Percentiles rank a stretch among this genome's conserved stretches.
Conservation (phyloP, 2,329 filamentous ascomycete species). For the Trichoderma semiorbis region DNA sequence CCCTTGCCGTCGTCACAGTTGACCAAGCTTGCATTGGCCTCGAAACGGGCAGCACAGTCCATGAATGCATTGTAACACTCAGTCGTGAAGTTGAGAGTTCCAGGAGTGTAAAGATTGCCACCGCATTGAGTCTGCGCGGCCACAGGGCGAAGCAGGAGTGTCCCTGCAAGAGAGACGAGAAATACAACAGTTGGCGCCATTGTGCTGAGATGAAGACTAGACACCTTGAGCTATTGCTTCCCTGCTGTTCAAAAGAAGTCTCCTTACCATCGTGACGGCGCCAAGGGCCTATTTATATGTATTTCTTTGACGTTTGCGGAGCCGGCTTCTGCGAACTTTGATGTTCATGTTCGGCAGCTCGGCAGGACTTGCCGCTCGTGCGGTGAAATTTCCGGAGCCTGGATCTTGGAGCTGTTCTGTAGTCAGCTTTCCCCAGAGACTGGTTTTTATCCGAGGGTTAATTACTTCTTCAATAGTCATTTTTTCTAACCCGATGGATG, state of each 20-base stretch:
- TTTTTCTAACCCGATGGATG: neutral
- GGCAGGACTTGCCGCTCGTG: neutral
- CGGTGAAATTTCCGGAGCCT: slow-evolving; percentile 1
- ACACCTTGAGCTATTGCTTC: neutral
- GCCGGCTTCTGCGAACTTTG: neutral
- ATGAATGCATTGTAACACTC: slow-evolving; percentile 14
- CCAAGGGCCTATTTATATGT: neutral
- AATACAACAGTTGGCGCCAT: neutral
- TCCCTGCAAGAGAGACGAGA: neutral
- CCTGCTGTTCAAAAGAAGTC: neutral
- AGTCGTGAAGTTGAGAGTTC: slow-evolving; percentile 14
- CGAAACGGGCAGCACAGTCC: neutral
- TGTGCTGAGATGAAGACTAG: neutral
- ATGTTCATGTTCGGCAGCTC: neutral
- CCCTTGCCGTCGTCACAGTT: slow-evolving; percentile 15
- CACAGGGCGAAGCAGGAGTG: slow-evolving; percentile 3
- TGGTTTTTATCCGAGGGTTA: slow-evolving; percentile 2
- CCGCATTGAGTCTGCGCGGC: slow-evolving; percentile 15
- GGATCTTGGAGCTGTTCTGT: neutral
- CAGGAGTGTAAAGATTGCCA: slow-evolving; percentile 14
- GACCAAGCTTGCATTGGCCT: slow-evolving; percentile 11
- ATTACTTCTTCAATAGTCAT: neutral
- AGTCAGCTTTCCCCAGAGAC: neutral
- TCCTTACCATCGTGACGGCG: neutral
- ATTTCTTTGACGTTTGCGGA: neutral